phyloP scores from a whole-genome alignment of 305 asterid genomes.

The Lippia alba region DNA sequence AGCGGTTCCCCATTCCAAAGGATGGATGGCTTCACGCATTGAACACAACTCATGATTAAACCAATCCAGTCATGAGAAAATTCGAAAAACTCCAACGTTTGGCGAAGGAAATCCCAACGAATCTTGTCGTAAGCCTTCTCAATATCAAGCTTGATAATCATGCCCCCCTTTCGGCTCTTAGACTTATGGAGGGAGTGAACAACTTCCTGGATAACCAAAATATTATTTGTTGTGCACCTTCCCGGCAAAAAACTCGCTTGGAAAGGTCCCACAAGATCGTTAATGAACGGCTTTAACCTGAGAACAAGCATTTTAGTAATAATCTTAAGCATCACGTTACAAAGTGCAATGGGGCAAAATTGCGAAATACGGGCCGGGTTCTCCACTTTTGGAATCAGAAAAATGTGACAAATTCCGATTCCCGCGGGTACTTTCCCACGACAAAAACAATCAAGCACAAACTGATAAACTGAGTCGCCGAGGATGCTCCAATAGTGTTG shows the following conservation, averaged over 20 bases:
- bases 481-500: no score
- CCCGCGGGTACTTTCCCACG: no score
- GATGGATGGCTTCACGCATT: neutral
- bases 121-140: neutral
- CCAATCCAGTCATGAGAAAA: neutral
- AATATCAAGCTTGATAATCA: neutral
- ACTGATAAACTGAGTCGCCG: no score
- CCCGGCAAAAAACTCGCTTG: neutral
- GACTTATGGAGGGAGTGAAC: neutral
- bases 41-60: neutral
- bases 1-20: neutral
- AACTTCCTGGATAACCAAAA: neutral
- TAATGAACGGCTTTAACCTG: neutral
- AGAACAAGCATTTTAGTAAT: neutral
- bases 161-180: neutral
- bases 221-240: neutral
- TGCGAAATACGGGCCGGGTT: neutral
- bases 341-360: neutral
- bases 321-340: neutral
- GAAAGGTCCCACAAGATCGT: neutral
- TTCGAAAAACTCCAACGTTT: neutral
- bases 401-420: neutral
- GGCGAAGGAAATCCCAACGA: neutral
- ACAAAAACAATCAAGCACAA: no score
- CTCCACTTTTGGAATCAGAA: neutral